Evolutionary conservation across 2,329 filamentous ascomycete genomes (phyloP), one percentile per base, ranked within the genome.

Genomic region (Ophiostoma ips): DNA sequence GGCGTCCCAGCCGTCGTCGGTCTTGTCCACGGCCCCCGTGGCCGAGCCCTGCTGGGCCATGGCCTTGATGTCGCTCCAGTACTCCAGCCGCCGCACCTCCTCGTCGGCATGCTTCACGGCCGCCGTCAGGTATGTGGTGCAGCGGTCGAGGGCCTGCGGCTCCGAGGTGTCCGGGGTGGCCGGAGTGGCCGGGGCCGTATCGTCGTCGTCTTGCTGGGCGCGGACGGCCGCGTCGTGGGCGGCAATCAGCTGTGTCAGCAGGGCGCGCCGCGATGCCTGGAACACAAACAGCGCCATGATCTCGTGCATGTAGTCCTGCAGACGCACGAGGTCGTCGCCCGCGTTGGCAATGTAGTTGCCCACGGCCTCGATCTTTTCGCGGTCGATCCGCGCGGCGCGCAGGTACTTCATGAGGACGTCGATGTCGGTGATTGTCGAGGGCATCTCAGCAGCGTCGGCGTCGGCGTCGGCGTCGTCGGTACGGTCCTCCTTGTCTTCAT

Each of bases 211-310:
- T 38, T 50, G n/a, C 8, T 30, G 43, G 19, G 59, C 58, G 15
- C 57, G 46, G 51, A 71, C 65, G 21, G 72, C 63, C 55, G 73
- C 67, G 45, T 84, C 74, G 55, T 83, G 72, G 12, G 77, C 70
- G n/a, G 76, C 67, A 58, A 79, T 80, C 44, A 98, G 68, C 47
- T 79, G 76, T 16, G 77, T 72, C 15, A 95, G 71, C 4, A 96
- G 72, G 51, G 88, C 78, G 54, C 83, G 79, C 21, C 89, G 77
- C 2, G 89, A 95, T 16, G 83, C 81, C 63, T 96, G 90, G 62
- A 95, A 98, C 18, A 98, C 73, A 59, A 96, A 86, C 52, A 84
- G 72, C 0, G 79, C 72, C 87, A 95, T 89, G 57, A 95, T 84
- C 41, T 87, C 79, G 50, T 86, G 83, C 73, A 95, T 90, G 62